A percentile compares a stretch with the other conserved stretches of the same genome.
These are phyloP conservation scores for Saturnispora mendoncae DNA, from an alignment of 805 yeast species.

Conservation along the genomic window DNA sequence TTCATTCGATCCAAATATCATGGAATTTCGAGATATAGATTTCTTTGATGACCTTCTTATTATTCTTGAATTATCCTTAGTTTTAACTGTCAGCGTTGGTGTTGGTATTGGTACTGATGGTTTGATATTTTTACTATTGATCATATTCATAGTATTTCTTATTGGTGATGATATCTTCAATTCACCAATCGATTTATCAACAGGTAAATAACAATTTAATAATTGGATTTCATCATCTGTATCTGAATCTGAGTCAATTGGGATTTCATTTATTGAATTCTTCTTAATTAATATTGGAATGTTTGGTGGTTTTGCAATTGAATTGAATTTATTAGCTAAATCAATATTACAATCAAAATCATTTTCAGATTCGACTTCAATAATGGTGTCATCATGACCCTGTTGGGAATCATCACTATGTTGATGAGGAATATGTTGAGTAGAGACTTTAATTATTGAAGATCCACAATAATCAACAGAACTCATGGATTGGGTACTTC, in stretches of 20 bases:
- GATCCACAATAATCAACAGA: neutral
- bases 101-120: neutral
- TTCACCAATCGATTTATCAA: neutral
- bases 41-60: neutral
- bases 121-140: too few species aligned
- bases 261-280: neutral
- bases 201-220: neutral
- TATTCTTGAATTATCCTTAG: too few species aligned
- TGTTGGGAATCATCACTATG: too few species aligned
- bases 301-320: conserved; percentile 1
- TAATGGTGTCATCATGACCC: too few species aligned
- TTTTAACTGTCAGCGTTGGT: too few species aligned
- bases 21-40: neutral
- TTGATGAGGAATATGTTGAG: too few species aligned
- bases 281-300: neutral
- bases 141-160: neutral
- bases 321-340: neutral
- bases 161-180: neutral
- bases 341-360: neutral
- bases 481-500: conserved; percentile 5
- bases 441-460: too few species aligned
- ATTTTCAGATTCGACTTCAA: neutral
- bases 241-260: neutral
- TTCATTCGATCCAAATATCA: neutral
- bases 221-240: too few species aligned